Conservation (phyloP, 192 early-diverging fungal species). For the Obelidium mucronatum region DNA sequence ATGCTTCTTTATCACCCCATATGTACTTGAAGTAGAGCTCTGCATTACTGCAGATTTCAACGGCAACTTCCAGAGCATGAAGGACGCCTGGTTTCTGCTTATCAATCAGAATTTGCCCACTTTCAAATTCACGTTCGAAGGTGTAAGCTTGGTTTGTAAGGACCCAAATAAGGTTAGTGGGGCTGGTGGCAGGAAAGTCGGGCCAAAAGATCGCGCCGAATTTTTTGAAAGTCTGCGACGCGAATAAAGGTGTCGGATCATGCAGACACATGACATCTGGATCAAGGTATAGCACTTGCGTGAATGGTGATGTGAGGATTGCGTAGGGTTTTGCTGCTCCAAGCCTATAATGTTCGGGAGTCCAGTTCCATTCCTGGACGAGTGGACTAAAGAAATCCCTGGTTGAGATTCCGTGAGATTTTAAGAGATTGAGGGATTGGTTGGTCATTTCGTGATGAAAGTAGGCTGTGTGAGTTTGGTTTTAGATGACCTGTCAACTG, state of each 20-base stretch:
- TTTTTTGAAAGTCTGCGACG: conserved; percentile 38
- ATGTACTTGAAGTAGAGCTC: conserved; percentile 2
- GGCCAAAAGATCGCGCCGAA: conserved; percentile 58
- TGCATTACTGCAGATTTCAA: conserved; percentile 17
- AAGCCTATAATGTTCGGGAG: background rate
- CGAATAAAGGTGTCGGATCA: conserved; percentile 54
- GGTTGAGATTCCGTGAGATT: background rate
- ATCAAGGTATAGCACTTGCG: conserved; percentile 56
- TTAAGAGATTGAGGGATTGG: background rate
- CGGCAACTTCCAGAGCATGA: background rate
- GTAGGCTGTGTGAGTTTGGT: background rate
- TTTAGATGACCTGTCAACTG: background rate
- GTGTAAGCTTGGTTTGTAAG: conserved; percentile 7
- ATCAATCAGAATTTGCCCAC: conserved; percentile 24
- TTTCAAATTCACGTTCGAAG: conserved; percentile 32
- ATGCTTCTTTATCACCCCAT: conserved; percentile 45
- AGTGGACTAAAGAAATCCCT: background rate
- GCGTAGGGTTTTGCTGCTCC: conserved; percentile 15
- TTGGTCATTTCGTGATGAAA: conserved; percentile 13
- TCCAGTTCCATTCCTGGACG: background rate
- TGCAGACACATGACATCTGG: conserved; percentile 50
- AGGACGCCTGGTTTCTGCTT: conserved; percentile 25
- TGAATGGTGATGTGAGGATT: conserved; percentile 36
- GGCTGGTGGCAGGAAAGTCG: conserved; percentile 9
- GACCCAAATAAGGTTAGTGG: conserved; percentile 4